Evolutionary conservation across 148 eudicot genomes (phyloP).

Genomic region (Vaccinium myrtillus): DNA sequence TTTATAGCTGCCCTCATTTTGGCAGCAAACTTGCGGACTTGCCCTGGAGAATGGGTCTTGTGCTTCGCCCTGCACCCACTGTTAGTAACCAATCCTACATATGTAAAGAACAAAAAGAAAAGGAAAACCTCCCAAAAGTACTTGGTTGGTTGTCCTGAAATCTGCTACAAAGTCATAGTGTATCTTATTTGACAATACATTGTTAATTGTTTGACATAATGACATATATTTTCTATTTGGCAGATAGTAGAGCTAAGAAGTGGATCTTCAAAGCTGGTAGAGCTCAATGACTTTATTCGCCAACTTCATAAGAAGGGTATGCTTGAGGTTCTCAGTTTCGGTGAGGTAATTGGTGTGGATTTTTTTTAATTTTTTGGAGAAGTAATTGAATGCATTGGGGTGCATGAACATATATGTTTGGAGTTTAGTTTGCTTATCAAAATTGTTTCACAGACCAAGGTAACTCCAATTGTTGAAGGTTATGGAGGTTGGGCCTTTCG

Average conservation of each 20-base stretch:
- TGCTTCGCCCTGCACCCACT: conserved; percentile 96
- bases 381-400: conserved; percentile 10
- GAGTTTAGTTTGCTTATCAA: conserved; percentile 4
- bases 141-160: background rate
- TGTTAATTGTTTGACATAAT: conserved; percentile 7
- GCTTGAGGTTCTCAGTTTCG: conserved; percentile 93
- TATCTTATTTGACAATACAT: background rate
- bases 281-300: conserved; percentile 86
- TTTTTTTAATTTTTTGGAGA: background rate
- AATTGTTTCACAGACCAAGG: conserved; percentile 71
- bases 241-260: conserved; percentile 97
- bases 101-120: background rate
- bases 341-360: conserved; percentile 62
- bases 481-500: conserved; percentile 99
- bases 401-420: conserved; percentile 10
- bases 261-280: conserved; percentile 89
- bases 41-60: conserved; percentile 99
- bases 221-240: conserved; percentile 6
- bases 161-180: background rate
- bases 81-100: conserved; percentile 40
- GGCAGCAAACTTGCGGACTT: conserved; percentile 98
- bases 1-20: conserved; percentile 98
- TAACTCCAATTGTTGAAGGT: conserved; percentile 97
- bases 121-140: background rate
- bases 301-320: conserved; percentile 69